Conservation (phyloP, 805 yeast genomes). For the Alloascoidea africana region DNA sequence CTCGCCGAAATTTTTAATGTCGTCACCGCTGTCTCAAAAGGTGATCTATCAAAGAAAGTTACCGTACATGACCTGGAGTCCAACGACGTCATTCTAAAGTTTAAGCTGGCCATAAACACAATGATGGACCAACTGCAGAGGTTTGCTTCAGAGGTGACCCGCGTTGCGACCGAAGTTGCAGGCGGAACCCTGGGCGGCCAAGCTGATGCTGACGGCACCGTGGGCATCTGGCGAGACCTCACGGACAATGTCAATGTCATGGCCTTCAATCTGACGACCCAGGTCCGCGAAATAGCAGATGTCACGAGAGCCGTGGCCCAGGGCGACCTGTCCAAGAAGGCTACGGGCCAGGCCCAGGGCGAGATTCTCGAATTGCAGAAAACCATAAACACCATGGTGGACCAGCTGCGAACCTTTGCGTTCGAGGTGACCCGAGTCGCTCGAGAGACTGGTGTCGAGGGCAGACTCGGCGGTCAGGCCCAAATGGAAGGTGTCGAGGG, state of each 20-base stretch:
- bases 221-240: slow-evolving; percentile 78
- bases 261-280: slow-evolving; percentile 80
- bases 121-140: slow-evolving; percentile 84
- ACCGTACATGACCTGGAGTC: slow-evolving; percentile 54
- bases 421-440: slow-evolving; percentile 81
- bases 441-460: slow-evolving; percentile 81
- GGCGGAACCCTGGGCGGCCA: slow-evolving; percentile 86
- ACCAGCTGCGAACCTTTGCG: slow-evolving; percentile 68
- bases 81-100: slow-evolving; percentile 68
- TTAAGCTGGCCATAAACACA: slow-evolving; percentile 67
- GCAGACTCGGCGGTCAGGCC: slow-evolving; percentile 82
- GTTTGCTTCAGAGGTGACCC: slow-evolving; percentile 68
- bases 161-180: slow-evolving; percentile 82
- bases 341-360: slow-evolving; percentile 85
- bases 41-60: slow-evolving; percentile 73
- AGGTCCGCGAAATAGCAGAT: slow-evolving; percentile 81
- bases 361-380: slow-evolving; percentile 75
- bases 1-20: slow-evolving; percentile 73
- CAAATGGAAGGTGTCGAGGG: slow-evolving; percentile 68
- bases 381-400: slow-evolving; percentile 83
- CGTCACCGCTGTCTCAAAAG: slow-evolving; percentile 79
- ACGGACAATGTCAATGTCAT: slow-evolving; percentile 81
- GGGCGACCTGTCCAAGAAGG: slow-evolving; percentile 72
- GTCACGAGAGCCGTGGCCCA: slow-evolving; percentile 81
- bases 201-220: slow-evolving; percentile 72